Evolutionary conservation across 805 yeast species (phyloP).

Genomic region (Candida silvicultrix): DNA sequence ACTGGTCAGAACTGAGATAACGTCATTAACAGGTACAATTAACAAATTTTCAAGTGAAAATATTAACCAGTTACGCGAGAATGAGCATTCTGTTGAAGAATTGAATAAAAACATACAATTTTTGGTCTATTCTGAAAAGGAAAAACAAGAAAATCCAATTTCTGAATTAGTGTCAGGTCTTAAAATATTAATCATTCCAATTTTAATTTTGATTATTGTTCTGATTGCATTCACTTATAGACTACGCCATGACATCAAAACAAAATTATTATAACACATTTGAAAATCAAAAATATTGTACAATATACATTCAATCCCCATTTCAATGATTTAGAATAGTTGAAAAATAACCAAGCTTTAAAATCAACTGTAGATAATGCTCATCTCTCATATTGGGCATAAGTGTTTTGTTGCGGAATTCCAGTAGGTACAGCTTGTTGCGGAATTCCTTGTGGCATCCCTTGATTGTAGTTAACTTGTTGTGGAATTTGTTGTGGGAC

Average conservation of each 20-base stretch:
- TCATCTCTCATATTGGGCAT: background rate
- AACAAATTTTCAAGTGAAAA: slow-evolving; percentile 16
- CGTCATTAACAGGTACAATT: slow-evolving; percentile 1
- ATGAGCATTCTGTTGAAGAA: slow-evolving; percentile 14
- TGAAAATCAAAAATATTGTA: too few species aligned
- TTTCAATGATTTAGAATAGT: too few species aligned
- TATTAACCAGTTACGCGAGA: slow-evolving; percentile 18
- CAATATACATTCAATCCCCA: too few species aligned
- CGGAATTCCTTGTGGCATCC: background rate
- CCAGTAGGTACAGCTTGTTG: background rate
- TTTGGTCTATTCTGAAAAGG: slow-evolving; percentile 19
- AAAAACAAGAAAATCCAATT: slow-evolving; percentile 15
- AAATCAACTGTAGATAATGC: background rate
- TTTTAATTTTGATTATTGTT: slow-evolving; percentile 22
- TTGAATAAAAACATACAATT: slow-evolving; percentile 13
- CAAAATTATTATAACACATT: slow-evolving; percentile 40
- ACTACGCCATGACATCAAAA: slow-evolving; percentile 54
- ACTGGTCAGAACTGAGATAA: slow-evolving; percentile 2
- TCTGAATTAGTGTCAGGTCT: slow-evolving; percentile 19
- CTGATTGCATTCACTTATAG: slow-evolving; percentile 43
- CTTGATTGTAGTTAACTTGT: background rate
- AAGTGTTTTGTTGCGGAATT: background rate
- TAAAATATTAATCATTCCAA: slow-evolving; percentile 21
- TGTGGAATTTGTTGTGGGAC: background rate
- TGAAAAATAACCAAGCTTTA: too few species aligned